A percentile compares a stretch with the other conserved stretches of the same genome.
phyloP scores from a whole-genome alignment of 1,139 yeast genomes.

The Hemisphaericaspora lyxosophila region DNA sequence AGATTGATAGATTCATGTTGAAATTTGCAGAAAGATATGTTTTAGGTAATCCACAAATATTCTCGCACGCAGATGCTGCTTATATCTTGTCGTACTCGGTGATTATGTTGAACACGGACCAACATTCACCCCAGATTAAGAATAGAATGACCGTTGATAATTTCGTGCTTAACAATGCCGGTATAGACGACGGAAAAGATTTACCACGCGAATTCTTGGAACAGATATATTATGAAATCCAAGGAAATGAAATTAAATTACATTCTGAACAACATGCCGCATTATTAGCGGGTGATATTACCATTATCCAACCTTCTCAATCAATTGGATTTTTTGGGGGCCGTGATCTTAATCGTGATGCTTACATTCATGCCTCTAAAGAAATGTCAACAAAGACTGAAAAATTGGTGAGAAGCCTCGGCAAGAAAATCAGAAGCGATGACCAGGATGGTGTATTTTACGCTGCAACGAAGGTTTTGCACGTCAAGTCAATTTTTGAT shows the following conservation, averaged over 20 bases:
- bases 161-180: slow-evolving; percentile 80
- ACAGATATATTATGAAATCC: slow-evolving; percentile 74
- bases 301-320: slow-evolving; percentile 30
- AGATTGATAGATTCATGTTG: slow-evolving; percentile 93
- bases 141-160: slow-evolving; percentile 85
- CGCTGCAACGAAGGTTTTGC: slow-evolving; percentile 77
- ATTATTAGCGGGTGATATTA: slow-evolving; percentile 62
- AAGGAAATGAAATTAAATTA: slow-evolving; percentile 78
- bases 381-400: slow-evolving; percentile 92
- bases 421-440: slow-evolving; percentile 43
- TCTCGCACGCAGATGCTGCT: slow-evolving; percentile 92
- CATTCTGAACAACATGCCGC: slow-evolving; percentile 96
- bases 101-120: slow-evolving; percentile 90
- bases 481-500: slow-evolving; percentile 90
- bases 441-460: slow-evolving; percentile 33
- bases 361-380: slow-evolving; percentile 86
- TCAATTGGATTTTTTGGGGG: slow-evolving; percentile 71
- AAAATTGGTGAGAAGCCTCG: slow-evolving; percentile 70
- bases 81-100: slow-evolving; percentile 91
- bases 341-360: slow-evolving; percentile 76
- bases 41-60: slow-evolving; percentile 80
- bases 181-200: slow-evolving; percentile 91
- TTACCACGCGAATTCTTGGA: slow-evolving; percentile 72
- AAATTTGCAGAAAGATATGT: slow-evolving; percentile 93
- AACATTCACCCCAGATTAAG: slow-evolving; percentile 84